phyloP scores from a whole-genome alignment of 768 basidiomycete species.

The Tulasnella sp. region DNA sequence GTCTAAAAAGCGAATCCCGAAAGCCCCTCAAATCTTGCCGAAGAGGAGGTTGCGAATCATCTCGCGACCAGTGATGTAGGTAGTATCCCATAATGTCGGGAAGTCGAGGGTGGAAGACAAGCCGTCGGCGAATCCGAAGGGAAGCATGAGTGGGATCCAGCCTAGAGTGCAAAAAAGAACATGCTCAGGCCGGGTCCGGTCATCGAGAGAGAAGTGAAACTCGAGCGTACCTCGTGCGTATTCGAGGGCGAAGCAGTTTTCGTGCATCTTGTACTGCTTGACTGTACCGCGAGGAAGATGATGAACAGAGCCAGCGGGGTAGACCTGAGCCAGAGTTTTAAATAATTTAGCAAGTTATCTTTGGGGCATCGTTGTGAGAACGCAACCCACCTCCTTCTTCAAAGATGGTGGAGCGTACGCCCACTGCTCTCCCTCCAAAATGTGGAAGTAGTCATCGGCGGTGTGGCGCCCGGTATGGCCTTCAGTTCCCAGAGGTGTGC shows the following conservation, averaged over 20 bases:
- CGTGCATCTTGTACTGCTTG: slow-evolving; percentile 98
- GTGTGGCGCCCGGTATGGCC: slow-evolving; percentile 93
- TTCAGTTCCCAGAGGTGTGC: slow-evolving; percentile 94
- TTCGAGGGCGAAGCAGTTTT: slow-evolving; percentile 93
- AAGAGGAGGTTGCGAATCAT: no score
- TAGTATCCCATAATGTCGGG: no score
- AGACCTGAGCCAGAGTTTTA: slow-evolving; percentile 41
- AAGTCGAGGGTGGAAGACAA: no score
- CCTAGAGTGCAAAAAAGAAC: no score
- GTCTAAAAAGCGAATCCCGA: no score
- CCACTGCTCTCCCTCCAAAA: slow-evolving; percentile 91
- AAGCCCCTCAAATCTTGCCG: no score
- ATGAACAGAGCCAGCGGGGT: slow-evolving; percentile 80
- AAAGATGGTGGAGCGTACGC: slow-evolving; percentile 79
- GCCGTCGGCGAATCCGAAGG: no score
- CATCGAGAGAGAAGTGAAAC: no score
- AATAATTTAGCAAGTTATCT: background rate
- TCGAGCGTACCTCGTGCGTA: slow-evolving; percentile 73
- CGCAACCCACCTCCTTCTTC: slow-evolving; percentile 61
- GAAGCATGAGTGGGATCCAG: no score
- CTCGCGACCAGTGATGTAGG: no score
- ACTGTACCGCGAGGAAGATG: slow-evolving; percentile 73
- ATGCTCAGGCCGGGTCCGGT: no score
- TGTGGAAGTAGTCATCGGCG: slow-evolving; percentile 98
- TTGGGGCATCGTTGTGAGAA: background rate